These are phyloP conservation scores for Aspergillus hancockii DNA, from an alignment of 495 filamentous ascomycete genomes.

Conservation along the genomic window DNA sequence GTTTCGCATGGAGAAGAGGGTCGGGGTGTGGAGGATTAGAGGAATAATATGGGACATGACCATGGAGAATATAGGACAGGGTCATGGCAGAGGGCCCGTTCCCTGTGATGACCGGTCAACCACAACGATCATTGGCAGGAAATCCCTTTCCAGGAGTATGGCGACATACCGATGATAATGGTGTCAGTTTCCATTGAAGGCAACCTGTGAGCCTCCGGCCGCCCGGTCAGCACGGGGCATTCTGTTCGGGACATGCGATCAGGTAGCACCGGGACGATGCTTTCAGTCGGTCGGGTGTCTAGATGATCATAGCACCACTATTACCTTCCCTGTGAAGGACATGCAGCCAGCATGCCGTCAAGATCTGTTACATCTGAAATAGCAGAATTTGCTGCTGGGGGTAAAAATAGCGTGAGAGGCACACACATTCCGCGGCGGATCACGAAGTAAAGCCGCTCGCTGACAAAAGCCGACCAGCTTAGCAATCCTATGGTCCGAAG, in stretches of 20 bases:
- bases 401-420: conserved; percentile 13
- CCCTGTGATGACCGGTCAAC: conserved; percentile 37
- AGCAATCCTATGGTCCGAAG: conserved; percentile 8
- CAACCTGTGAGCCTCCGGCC: conserved; percentile 27
- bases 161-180: conserved; percentile 49
- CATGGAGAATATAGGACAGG: conserved; percentile 68
- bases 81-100: conserved; percentile 69
- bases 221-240: conserved; percentile 39
- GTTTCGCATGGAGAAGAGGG: conserved; percentile 57
- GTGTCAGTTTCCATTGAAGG: conserved; percentile 48
- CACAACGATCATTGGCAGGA: conserved; percentile 15
- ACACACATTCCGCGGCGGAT: conserved; percentile 21
- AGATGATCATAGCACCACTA: conserved; percentile 14
- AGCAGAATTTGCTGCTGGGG: conserved; percentile 1
- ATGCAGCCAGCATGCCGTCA: conserved; percentile 27
- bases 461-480: conserved; percentile 25
- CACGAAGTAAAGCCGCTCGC: conserved; percentile 13
- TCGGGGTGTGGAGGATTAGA: conserved; percentile 59
- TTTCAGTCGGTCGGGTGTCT: conserved; percentile 17
- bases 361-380: conserved; percentile 20
- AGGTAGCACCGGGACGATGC: conserved; percentile 2
- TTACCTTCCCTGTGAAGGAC: conserved; percentile 24
- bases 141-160: conserved; percentile 9
- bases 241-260: conserved; percentile 29
- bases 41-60: conserved; percentile 61